These are phyloP conservation scores for Diaporthe velutina DNA, from an alignment of 2,329 filamentous ascomycete genomes.

Conservation along the genomic window DNA sequence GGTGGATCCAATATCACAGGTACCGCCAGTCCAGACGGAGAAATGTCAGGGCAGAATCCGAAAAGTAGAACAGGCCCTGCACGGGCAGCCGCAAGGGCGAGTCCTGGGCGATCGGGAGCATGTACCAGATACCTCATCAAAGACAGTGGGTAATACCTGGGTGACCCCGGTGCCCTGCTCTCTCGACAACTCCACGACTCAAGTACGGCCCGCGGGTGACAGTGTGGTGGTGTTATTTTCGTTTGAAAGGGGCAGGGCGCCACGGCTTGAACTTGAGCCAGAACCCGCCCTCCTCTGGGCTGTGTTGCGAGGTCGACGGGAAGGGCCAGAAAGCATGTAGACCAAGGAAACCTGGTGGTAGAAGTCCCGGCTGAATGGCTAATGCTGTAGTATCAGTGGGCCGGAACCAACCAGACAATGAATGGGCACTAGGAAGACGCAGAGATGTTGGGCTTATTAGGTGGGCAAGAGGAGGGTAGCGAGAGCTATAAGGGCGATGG, in stretches of 20 bases:
- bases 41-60: slow-evolving; percentile 61
- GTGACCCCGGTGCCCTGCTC: slow-evolving; percentile 48
- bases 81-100: slow-evolving; percentile 50
- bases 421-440: slow-evolving; percentile 42
- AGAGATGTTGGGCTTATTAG: slow-evolving; percentile 21
- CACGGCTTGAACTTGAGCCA: slow-evolving; percentile 52
- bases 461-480: slow-evolving; percentile 28
- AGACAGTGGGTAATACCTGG: slow-evolving; percentile 54
- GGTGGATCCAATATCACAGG: slow-evolving; percentile 62
- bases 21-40: slow-evolving; percentile 58
- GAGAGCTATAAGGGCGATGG: slow-evolving; percentile 18
- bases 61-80: slow-evolving; percentile 56
- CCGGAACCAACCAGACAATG: slow-evolving; percentile 52
- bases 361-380: slow-evolving; percentile 63
- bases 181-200: slow-evolving; percentile 51
- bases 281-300: slow-evolving; percentile 22
- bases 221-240: slow-evolving; percentile 42
- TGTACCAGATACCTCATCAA: slow-evolving; percentile 56
- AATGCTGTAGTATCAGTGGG: slow-evolving; percentile 57
- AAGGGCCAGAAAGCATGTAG: slow-evolving; percentile 51
- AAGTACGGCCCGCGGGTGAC: slow-evolving; percentile 52
- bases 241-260: slow-evolving; percentile 35
- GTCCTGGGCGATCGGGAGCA: slow-evolving; percentile 41
- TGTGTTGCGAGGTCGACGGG: slow-evolving; percentile 45
- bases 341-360: slow-evolving; percentile 53